These are phyloP conservation scores for Cutaneotrichosporon sp. DNA, from an alignment of 1,284 basidiomycete species.

Conservation along the genomic window DNA sequence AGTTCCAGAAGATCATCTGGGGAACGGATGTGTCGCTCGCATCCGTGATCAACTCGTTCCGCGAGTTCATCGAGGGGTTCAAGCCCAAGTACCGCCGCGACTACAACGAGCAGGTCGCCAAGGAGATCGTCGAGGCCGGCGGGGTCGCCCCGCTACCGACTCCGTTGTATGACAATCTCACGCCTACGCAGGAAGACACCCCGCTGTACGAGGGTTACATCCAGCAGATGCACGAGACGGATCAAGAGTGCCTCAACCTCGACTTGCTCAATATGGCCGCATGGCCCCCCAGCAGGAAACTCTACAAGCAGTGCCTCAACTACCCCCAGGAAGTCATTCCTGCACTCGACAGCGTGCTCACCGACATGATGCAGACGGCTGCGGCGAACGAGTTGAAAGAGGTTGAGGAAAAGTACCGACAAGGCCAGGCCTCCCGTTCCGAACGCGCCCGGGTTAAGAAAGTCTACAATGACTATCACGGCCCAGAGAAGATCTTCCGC, in stretches of 20 bases:
- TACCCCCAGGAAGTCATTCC: slow-evolving; percentile 97
- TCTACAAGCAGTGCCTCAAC: slow-evolving; percentile 75
- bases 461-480: slow-evolving; percentile 56
- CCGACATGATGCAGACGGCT: slow-evolving; percentile 80
- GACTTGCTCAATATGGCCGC: slow-evolving; percentile 85
- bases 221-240: slow-evolving; percentile 81
- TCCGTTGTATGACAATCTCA: slow-evolving; percentile 55
- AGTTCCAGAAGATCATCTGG: slow-evolving; percentile 82
- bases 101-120: slow-evolving; percentile 58
- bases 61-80: slow-evolving; percentile 85
- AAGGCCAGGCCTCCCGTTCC: not conserved
- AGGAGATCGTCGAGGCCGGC: slow-evolving; percentile 36
- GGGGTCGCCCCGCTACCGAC: slow-evolving; percentile 42
- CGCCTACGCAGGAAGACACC: slow-evolving; percentile 67
- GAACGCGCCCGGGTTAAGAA: slow-evolving; percentile 61
- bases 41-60: slow-evolving; percentile 87
- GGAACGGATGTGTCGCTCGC: slow-evolving; percentile 89
- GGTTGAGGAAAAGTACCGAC: slow-evolving; percentile 21
- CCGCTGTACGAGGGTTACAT: slow-evolving; percentile 78
- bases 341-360: slow-evolving; percentile 92
- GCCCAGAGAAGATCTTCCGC: slow-evolving; percentile 81
- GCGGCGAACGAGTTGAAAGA: slow-evolving; percentile 73
- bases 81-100: slow-evolving; percentile 86
- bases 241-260: slow-evolving; percentile 88
- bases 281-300: slow-evolving; percentile 79